Evolutionary conservation across 1,139 yeast species (phyloP), one percentile per base, ranked within the genome.

Genomic region (Sugiyamaella neomexicana): DNA sequence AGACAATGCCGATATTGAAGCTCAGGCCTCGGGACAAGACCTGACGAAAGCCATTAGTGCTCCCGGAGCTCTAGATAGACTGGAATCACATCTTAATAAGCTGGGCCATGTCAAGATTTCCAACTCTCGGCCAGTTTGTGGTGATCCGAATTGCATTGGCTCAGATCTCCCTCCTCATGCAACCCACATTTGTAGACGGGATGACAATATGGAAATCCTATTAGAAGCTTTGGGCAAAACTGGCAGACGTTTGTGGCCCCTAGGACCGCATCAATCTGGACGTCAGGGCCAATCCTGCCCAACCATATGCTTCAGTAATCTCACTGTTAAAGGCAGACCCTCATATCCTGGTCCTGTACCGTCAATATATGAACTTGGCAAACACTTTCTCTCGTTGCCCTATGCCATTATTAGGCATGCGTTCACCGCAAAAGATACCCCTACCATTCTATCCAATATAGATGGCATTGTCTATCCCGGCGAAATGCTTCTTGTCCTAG

Each of bases 401-500:
- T 20, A 3, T 57, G 76, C 47, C 9, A 51, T 51, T 9, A 39
- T 54, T 9, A 62, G 59, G 42, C 57, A 65, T 5, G 63, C 64
- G 55, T 64, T 64, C 59, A 68, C 68, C 54, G 64, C 63, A 23
- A 34, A 37, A 36, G 40, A 45, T 2, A n/a, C 20, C n/a, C 49
- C 49, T 9, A 45, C 74, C 51, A 78, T 81, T 50, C 74, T 81
- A 54, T 72, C 73, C 60, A 66, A 69, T 57, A 56, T 74, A 57
- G 64, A 69, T 65, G 72, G 81, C 59, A 61, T 65, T 58, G 70
- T 80, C 8, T 74, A 74, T 59, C 75, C 81, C n/a, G 85, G 85
- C 55, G 85, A 81, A 64, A 77, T 81, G 80, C 73, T 80, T 46
- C 72, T 81, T 58, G 85, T 81, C 2, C 74, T 82, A 47, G 86